A percentile compares a stretch with the other conserved stretches of the same genome.
Evolutionary conservation across 2,329 filamentous ascomycete genomes (phyloP).

Genomic region (Xylariales sp.): DNA sequence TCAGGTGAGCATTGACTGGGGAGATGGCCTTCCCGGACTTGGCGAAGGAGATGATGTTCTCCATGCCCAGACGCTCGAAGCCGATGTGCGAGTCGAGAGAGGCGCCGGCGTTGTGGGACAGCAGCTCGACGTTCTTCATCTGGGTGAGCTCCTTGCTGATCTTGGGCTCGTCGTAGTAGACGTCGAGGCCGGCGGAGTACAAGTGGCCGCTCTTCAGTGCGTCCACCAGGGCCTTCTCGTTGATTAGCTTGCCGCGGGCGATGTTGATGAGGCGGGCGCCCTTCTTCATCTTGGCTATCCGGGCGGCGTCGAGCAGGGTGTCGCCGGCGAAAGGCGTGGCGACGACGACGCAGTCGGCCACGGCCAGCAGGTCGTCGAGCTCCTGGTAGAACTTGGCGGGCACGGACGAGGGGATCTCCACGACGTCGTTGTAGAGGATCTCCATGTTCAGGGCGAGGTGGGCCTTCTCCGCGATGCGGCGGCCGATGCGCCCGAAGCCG

Average conservation of each 20-base stretch:
- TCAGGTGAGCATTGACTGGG: slow-evolving; percentile 5
- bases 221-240: slow-evolving; percentile 3
- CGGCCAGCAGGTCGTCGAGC: slow-evolving; percentile 4
- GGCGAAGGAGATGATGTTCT: slow-evolving; percentile 4
- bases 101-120: slow-evolving; percentile 6
- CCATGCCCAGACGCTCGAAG: slow-evolving; percentile 5
- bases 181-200: slow-evolving; percentile 6
- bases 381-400: slow-evolving; percentile 2
- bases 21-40: slow-evolving; percentile 5
- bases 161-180: slow-evolving; percentile 7
- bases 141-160: slow-evolving; percentile 5
- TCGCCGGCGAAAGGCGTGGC: slow-evolving; percentile 21
- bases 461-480: slow-evolving; percentile 14
- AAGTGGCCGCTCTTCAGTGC: slow-evolving; percentile 3
- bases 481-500: slow-evolving; percentile 5
- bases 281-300: slow-evolving; percentile 7
- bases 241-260: slow-evolving; percentile 5
- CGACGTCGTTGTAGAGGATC: slow-evolving; percentile 7
- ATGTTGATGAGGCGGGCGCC: slow-evolving; percentile 6
- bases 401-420: slow-evolving; percentile 5
- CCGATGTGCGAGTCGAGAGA: slow-evolving; percentile 7
- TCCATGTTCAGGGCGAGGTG: slow-evolving; percentile 5
- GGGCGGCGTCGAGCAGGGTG: slow-evolving; percentile 2
- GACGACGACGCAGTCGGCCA: slow-evolving; percentile 6
- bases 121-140: slow-evolving; percentile 6